Conservation (phyloP, 2,329 filamentous ascomycete species). For the Aspergillus brunneoviolaceus region DNA sequence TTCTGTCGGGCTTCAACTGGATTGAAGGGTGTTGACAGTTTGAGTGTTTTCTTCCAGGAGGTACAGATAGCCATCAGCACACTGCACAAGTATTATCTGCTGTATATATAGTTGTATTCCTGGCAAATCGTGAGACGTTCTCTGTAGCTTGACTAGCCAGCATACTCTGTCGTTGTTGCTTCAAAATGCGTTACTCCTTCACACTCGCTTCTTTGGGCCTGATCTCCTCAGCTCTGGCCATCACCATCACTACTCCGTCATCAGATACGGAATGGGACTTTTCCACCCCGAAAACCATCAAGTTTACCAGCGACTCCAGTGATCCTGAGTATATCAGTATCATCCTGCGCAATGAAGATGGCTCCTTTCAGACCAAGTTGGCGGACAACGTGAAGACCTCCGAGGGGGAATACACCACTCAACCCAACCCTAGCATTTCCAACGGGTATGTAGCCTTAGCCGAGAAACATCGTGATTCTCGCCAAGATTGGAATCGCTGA, state of each 20-base stretch:
- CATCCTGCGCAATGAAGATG: not conserved
- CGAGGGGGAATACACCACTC: constrained; percentile 1
- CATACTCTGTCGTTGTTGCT: not conserved
- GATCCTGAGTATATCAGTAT: constrained; percentile 1
- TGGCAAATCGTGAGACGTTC: not conserved
- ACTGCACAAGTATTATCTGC: not conserved
- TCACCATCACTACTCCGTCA: constrained; percentile 1
- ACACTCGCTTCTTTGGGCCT: not conserved
- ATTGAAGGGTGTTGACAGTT: not conserved
- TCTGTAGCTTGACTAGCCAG: not conserved
- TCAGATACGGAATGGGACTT: constrained; percentile 2
- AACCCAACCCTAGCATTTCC: constrained; percentile 5
- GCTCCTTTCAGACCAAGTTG: constrained; percentile 6
- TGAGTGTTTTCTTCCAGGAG: not conserved
- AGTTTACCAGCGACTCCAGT: constrained; percentile 1
- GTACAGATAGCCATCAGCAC: not conserved
- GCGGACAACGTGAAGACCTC: constrained; percentile 5
- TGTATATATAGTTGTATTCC: not conserved
- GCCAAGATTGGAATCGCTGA: not conserved
- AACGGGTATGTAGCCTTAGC: constrained; percentile 1
- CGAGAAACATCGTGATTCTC: not conserved
- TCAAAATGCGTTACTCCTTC: not conserved
- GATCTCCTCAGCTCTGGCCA: constrained; percentile 2
- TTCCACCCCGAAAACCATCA: constrained; percentile 4
- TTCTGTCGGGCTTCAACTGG: not conserved